Conservation (phyloP, 2,329 filamentous ascomycete species). For the Mycosphaerella sp. region DNA sequence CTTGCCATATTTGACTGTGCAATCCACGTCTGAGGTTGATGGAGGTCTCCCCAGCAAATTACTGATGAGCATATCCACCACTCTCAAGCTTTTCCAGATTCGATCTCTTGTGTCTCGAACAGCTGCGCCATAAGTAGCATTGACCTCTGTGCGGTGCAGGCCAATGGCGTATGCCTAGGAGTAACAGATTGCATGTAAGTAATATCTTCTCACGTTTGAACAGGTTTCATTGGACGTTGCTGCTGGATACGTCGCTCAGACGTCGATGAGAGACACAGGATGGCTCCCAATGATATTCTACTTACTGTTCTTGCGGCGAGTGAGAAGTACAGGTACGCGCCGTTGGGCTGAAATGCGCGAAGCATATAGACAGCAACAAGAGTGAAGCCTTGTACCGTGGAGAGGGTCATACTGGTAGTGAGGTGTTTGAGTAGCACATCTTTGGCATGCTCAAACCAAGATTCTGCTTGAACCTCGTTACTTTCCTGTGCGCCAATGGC, state of each 20-base stretch:
- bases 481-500: conserved; percentile 45
- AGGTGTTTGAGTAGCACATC: conserved; percentile 43
- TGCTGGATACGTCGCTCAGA: too few species aligned
- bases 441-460: conserved; percentile 44
- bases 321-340: conserved; percentile 46
- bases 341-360: conserved; percentile 47
- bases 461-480: conserved; percentile 40
- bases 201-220: too few species aligned
- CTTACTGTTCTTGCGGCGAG: conserved; percentile 42
- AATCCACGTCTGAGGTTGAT: conserved; percentile 48
- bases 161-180: conserved; percentile 45
- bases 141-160: conserved; percentile 48
- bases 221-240: too few species aligned
- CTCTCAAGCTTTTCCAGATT: conserved; percentile 49
- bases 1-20: conserved; percentile 34
- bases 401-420: conserved; percentile 44
- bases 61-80: conserved; percentile 48
- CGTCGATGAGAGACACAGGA: too few species aligned
- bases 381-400: conserved; percentile 48
- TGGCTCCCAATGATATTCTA: too few species aligned
- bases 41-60: conserved; percentile 48
- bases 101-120: conserved; percentile 35
- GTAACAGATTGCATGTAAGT: too few species aligned
- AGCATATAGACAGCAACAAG: conserved; percentile 50
- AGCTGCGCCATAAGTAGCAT: conserved; percentile 41